These are phyloP conservation scores for Schwanniomyces polymorphus DNA, from an alignment of 805 yeast species.

Conservation along the genomic window DNA sequence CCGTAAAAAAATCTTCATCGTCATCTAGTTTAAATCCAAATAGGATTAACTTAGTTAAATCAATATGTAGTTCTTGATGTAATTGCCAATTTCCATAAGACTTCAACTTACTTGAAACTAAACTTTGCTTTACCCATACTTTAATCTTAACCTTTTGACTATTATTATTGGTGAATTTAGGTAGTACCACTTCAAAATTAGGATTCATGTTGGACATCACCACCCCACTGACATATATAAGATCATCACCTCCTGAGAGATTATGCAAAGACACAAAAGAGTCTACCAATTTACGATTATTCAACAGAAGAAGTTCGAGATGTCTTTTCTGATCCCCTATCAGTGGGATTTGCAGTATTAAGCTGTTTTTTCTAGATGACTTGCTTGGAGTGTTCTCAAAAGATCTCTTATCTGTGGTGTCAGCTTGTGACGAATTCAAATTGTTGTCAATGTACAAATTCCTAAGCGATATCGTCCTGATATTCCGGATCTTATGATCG, in stretches of 20 bases:
- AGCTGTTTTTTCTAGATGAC: conserved; percentile 1
- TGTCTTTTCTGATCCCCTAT: conserved; percentile 1
- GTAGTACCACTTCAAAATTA: conserved; percentile 27
- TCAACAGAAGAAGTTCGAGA: conserved; percentile 11
- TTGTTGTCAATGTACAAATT: conserved; percentile 8
- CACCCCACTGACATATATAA: conserved; percentile 35
- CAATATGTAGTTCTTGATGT: conserved; percentile 13
- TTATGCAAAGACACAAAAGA: conserved; percentile 27
- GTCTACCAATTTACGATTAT: conserved; percentile 17
- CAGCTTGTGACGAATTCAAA: background rate
- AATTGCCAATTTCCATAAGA: conserved; percentile 17
- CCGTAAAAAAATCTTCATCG: conserved; percentile 13
- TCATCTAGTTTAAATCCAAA: conserved; percentile 8
- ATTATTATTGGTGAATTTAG: conserved; percentile 12
- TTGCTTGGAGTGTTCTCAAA: background rate
- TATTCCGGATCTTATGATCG: conserved; percentile 12
- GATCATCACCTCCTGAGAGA: conserved; percentile 5
- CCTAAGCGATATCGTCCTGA: conserved; percentile 14
- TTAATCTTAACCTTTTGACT: conserved; percentile 12
- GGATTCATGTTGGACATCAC: conserved; percentile 19
- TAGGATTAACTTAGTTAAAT: conserved; percentile 13
- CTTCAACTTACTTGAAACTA: conserved; percentile 1
- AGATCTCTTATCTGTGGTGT: background rate
- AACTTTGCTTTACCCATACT: conserved; percentile 16
- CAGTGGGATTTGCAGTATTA: conserved; percentile 1